phyloP scores from a whole-genome alignment of 345 rosid genomes.

The Populus pruinosa region DNA sequence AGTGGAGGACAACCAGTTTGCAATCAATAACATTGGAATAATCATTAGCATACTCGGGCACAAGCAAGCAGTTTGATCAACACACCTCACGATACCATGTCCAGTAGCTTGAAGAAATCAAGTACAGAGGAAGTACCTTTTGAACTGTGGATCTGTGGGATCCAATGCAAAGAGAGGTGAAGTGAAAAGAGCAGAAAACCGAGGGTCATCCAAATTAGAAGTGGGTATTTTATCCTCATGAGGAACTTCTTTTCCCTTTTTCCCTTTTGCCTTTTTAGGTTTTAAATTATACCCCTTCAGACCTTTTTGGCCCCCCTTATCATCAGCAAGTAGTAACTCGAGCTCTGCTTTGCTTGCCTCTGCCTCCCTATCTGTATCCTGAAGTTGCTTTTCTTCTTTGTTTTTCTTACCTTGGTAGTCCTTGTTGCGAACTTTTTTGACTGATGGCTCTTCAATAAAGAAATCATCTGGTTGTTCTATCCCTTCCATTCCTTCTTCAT shows the following conservation, averaged over 20 bases:
- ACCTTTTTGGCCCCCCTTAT: constrained; percentile 48
- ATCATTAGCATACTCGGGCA: background rate
- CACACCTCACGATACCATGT: background rate
- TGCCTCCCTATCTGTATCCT: constrained; percentile 36
- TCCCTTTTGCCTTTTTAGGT: constrained; percentile 54
- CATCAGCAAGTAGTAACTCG: constrained; percentile 80
- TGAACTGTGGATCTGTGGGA: constrained; percentile 94
- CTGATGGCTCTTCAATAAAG: constrained; percentile 60
- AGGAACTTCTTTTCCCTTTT: constrained; percentile 42
- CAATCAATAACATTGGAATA: background rate
- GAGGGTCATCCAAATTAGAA: constrained; percentile 50
- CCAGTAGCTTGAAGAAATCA: background rate
- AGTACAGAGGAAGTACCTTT: constrained; percentile 46
- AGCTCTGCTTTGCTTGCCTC: constrained; percentile 79
- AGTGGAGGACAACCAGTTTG: background rate
- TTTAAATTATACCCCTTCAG: constrained; percentile 80
- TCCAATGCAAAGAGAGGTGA: constrained; percentile 73
- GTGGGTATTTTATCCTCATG: constrained; percentile 69
- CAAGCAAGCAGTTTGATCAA: background rate
- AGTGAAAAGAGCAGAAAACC: constrained; percentile 59
- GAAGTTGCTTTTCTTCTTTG: constrained; percentile 23
- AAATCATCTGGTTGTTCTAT: constrained; percentile 59
- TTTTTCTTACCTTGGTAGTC: constrained; percentile 21
- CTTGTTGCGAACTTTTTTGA: constrained; percentile 41
- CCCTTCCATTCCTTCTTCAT: constrained; percentile 6